phyloP scores from a whole-genome alignment of 805 yeast genomes.

The Yarrowia phangngaensis region DNA sequence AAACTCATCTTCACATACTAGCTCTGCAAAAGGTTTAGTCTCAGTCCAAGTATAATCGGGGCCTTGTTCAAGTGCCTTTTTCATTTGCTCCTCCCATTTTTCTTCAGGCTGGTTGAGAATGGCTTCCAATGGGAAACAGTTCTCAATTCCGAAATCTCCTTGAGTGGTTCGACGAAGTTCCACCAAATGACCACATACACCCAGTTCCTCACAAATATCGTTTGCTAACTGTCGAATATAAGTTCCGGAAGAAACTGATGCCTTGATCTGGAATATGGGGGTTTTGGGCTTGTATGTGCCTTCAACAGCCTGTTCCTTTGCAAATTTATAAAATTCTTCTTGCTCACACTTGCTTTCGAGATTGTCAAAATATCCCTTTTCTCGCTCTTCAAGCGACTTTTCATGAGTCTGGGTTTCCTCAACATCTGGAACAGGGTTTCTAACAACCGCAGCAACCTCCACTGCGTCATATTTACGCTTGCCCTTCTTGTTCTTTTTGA shows the following conservation, averaged over 20 bases:
- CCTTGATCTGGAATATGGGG: constrained; percentile 59
- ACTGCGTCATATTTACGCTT: constrained; percentile 38
- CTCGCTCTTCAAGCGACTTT: constrained; percentile 16
- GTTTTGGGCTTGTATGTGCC: constrained; percentile 24
- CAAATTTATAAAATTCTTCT: constrained; percentile 43
- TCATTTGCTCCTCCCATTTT: constrained; percentile 50
- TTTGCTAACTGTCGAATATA: constrained; percentile 86
- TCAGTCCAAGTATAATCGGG: neutral
- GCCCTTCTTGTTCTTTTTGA: constrained; percentile 31
- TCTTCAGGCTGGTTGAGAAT: constrained; percentile 57
- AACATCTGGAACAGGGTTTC: constrained; percentile 28
- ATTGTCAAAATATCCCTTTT: constrained; percentile 37
- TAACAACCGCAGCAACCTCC: constrained; percentile 16
- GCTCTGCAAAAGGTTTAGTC: neutral
- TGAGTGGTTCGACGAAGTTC: constrained; percentile 69
- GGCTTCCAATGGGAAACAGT: constrained; percentile 63
- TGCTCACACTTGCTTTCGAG: constrained; percentile 37
- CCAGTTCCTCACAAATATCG: constrained; percentile 79
- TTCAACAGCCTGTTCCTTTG: constrained; percentile 52
- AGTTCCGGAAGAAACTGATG: constrained; percentile 90
- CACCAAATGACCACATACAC: constrained; percentile 84
- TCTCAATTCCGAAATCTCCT: constrained; percentile 76
- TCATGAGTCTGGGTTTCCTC: constrained; percentile 7
- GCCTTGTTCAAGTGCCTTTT: constrained; percentile 19
- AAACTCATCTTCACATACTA: neutral